Evolutionary conservation across 2,329 filamentous ascomycete species (phyloP), one percentile per base, ranked within the genome.

Genomic region (Penicillium occitanis): DNA sequence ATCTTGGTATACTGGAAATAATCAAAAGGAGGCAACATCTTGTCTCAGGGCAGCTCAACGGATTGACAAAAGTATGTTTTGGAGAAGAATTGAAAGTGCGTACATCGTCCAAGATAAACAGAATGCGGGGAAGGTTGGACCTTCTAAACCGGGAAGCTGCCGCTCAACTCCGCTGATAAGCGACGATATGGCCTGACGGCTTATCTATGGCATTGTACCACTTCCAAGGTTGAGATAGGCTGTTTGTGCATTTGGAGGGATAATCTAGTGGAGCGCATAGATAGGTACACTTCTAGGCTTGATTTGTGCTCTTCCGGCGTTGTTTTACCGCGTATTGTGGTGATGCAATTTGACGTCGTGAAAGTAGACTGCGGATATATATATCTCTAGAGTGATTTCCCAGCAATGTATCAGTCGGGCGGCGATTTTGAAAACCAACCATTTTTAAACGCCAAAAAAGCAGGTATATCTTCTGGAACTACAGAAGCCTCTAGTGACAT

Each of bases 1-100:
- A 90, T 88, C 68, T 85, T 85, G 71, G 84, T 85, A 77, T 93
- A 90, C 73, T 90, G 86, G 71, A 92, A 83, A 73, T 92, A 92
- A 69, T 88, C 86, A 64, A 87, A 83, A 3, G 86, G 83, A 65
- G 83, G 83, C 73, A 86, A 77, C 77, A 81, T 85, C 48, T 69
- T 70, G 68, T 50, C 62, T 28, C 28, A 22, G 13, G 57, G 11
- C 37, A 19, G 40, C 22, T 46, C 22, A 30, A 60, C 3, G n/a
- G 22, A n/a, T 28, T 30, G 25, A 25, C 22, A 42, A 25, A 28
- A 7, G 17, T 28, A 46, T 13, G 11, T 28, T 13, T 42, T 14
- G 40, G 37, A 46, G 13, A 46, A 44, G 17, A 28, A 50, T 40
- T 35, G 25, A 28, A 40, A 37, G 40, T 19, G 35, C 35, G 62